Conservation (phyloP, 1,139 yeast genomes). For the Yamadazyma diddensiae region DNA sequence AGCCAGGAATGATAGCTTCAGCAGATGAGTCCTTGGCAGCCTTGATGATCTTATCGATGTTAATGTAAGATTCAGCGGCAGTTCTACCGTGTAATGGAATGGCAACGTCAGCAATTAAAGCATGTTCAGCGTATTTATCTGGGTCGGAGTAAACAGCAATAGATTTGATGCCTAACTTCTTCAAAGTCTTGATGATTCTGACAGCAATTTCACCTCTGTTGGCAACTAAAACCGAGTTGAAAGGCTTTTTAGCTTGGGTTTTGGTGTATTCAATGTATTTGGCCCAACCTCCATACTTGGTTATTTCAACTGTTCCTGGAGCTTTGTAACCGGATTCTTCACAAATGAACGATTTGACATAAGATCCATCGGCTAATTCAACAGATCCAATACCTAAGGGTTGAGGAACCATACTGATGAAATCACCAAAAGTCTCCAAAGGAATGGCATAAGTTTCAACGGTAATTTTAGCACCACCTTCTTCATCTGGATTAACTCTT, state of each 20-base stretch:
- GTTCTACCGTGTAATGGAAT: constrained; percentile 75
- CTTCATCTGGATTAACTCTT: constrained; percentile 43
- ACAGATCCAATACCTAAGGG: constrained; percentile 95
- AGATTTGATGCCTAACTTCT: constrained; percentile 70
- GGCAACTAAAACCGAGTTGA: constrained; percentile 84
- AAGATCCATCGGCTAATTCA: constrained; percentile 72
- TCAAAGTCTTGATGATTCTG: constrained; percentile 82
- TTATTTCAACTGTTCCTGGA: constrained; percentile 73
- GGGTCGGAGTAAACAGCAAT: constrained; percentile 90
- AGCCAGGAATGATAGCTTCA: constrained; percentile 95
- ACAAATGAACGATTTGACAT: constrained; percentile 91
- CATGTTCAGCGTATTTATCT: constrained; percentile 87
- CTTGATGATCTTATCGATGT: constrained; percentile 74
- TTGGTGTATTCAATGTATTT: constrained; percentile 50
- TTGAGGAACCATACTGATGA: constrained; percentile 84
- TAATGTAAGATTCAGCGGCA: constrained; percentile 88
- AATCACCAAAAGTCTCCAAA: constrained; percentile 68
- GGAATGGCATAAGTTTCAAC: constrained; percentile 87
- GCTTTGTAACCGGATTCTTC: constrained; percentile 80
- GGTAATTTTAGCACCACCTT: constrained; percentile 58
- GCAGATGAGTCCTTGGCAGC: constrained; percentile 85
- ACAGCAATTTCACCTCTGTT: constrained; percentile 98
- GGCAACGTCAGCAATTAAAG: constrained; percentile 74
- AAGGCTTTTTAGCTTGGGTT: constrained; percentile 49
- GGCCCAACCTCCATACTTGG: constrained; percentile 86